Conservation (phyloP, 83 land plant species). For the Picea abies region DNA sequence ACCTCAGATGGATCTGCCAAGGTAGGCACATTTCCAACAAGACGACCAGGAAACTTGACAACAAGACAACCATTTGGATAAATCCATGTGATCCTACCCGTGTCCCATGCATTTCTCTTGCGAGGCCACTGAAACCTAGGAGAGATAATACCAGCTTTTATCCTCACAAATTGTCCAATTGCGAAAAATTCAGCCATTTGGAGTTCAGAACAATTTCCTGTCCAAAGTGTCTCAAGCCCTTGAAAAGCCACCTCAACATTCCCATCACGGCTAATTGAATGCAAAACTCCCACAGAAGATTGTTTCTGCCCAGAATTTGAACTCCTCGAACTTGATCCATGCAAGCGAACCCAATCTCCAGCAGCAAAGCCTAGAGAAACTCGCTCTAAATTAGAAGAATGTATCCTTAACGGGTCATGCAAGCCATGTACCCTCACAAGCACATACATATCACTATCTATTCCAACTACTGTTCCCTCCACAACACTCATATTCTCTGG, state of each 20-base stretch:
- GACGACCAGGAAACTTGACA: conserved; percentile 64
- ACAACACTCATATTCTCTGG: conserved; percentile 55
- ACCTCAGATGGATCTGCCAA: conserved; percentile 81
- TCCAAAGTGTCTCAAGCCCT: conserved; percentile 72
- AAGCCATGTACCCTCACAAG: conserved; percentile 67
- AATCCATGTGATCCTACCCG: conserved; percentile 55
- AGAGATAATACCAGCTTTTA: conserved; percentile 36
- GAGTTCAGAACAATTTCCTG: conserved; percentile 53
- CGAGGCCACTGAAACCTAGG: conserved; percentile 75
- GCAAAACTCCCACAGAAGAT: conserved; percentile 63
- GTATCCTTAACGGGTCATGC: conserved; percentile 63
- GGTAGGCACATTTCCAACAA: conserved; percentile 33
- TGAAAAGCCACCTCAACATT: conserved; percentile 51
- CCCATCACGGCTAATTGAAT: conserved; percentile 62
- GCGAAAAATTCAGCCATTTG: conserved; percentile 66
- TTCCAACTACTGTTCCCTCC: conserved; percentile 65
- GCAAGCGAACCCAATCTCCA: conserved; percentile 71
- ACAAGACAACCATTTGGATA: conserved; percentile 74
- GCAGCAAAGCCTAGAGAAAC: conserved; percentile 56
- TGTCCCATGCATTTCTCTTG: conserved; percentile 55
- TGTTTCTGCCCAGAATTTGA: conserved; percentile 28
- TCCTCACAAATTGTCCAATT: conserved; percentile 64
- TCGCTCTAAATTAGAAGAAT: conserved; percentile 55
- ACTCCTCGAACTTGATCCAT: conserved; percentile 24
- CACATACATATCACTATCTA: conserved; percentile 41